phyloP scores from a whole-genome alignment of 2,329 filamentous ascomycete species.

The Neonectria punicea region DNA sequence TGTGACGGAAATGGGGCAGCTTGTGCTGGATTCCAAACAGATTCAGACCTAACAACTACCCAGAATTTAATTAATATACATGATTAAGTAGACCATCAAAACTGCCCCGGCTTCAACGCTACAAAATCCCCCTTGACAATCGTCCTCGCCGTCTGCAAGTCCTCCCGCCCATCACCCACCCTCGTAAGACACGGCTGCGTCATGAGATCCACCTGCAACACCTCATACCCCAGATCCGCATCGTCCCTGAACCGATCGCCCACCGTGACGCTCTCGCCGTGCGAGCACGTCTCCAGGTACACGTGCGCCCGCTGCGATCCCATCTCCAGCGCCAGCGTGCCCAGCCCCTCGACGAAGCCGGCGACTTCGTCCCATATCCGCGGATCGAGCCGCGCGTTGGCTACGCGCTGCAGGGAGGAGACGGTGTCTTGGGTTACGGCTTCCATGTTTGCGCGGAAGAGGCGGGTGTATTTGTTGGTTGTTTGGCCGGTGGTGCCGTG shows the following conservation, averaged over 20 bases:
- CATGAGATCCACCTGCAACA: constrained; percentile 19
- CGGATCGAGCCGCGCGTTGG: not conserved
- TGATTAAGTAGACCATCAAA: not conserved
- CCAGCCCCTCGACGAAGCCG: constrained; percentile 18
- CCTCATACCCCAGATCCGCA: constrained; percentile 5
- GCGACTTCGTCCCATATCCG: constrained; percentile 12
- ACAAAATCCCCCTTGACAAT: constrained; percentile 27
- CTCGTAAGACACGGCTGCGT: constrained; percentile 28
- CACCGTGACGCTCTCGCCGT: constrained; percentile 5
- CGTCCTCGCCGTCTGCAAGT: constrained; percentile 18
- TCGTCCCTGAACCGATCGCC: constrained; percentile 26
- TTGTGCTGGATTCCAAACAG: no score
- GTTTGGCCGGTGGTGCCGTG: not conserved
- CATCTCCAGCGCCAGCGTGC: constrained; percentile 27
- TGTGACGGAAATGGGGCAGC: no score
- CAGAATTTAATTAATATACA: not conserved
- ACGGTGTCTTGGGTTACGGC: constrained; percentile 14
- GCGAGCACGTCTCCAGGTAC: constrained; percentile 22
- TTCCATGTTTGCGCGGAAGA: constrained; percentile 19
- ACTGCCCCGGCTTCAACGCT: not conserved
- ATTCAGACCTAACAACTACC: no score
- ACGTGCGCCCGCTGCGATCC: constrained; percentile 27
- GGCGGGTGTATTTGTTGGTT: not conserved
- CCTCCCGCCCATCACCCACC: constrained; percentile 26
- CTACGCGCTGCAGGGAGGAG: constrained; percentile 3